These are phyloP conservation scores for Dictyostelium capitatum DNA, from an alignment of 78 protist genomes.

Conservation along the genomic window DNA sequence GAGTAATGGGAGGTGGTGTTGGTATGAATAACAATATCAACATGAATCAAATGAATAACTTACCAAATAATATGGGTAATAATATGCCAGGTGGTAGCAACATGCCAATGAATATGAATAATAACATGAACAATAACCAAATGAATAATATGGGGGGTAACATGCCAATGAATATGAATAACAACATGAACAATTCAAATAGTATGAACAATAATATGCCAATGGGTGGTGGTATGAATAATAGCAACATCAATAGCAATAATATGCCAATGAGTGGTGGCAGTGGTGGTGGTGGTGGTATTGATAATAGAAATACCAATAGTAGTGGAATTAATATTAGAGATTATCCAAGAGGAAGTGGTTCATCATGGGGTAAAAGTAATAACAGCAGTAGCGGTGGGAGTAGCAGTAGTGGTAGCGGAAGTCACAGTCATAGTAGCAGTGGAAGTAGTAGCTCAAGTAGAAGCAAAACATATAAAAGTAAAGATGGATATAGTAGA, in stretches of 20 bases:
- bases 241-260: not conserved
- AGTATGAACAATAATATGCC: too few relatives aligned
- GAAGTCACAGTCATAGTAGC: not conserved
- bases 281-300: not conserved
- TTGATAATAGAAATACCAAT: not conserved
- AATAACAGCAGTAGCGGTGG: not conserved
- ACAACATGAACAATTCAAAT: not conserved
- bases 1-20: not conserved
- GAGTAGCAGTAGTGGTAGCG: not conserved
- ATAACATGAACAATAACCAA: not conserved
- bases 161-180: not conserved
- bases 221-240: not conserved
- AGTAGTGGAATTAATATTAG: not conserved
- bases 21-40: not conserved
- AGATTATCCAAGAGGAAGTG: conserved; percentile 18
- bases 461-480: not conserved
- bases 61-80: not conserved
- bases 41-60: not conserved
- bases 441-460: not conserved
- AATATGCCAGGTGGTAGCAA: not conserved
- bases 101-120: not conserved
- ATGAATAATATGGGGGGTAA: conserved; percentile 6
- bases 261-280: not conserved
- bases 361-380: conserved; percentile 12
- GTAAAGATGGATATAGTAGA: conserved; percentile 4